These are phyloP conservation scores for Austroboletus novae-zelandiae DNA, from an alignment of 1,284 basidiomycete species.

Conservation along the genomic window DNA sequence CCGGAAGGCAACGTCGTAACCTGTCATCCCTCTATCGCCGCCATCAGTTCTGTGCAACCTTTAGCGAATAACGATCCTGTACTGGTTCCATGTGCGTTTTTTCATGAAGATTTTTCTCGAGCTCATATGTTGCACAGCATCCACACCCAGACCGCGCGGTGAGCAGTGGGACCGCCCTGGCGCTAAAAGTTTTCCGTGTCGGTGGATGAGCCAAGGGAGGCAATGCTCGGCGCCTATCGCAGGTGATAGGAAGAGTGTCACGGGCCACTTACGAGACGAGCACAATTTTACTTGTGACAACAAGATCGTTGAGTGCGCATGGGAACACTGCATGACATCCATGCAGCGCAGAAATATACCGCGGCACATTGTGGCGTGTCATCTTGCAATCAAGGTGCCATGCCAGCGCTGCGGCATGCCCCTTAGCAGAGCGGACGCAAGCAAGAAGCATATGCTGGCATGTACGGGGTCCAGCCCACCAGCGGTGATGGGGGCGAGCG, in stretches of 20 bases:
- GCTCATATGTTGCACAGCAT: conserved; percentile 16
- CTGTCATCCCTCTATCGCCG: neutral
- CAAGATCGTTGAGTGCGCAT: conserved; percentile 12
- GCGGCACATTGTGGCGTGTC: conserved; percentile 24
- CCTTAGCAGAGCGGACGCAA: conserved; percentile 27
- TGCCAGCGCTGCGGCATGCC: conserved; percentile 18
- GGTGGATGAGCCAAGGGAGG: conserved; percentile 14
- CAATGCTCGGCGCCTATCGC: conserved; percentile 17
- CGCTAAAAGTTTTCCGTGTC: conserved; percentile 15
- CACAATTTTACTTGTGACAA: conserved; percentile 25
- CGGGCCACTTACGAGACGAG: conserved; percentile 21
- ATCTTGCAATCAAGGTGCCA: conserved; percentile 23
- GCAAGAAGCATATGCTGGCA: conserved; percentile 20
- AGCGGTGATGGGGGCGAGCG: neutral
- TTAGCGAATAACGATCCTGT: neutral
- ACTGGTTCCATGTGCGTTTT: conserved; percentile 14
- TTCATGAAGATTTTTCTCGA: neutral
- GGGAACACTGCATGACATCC: conserved; percentile 13
- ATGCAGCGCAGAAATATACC: conserved; percentile 31
- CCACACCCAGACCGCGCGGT: conserved; percentile 4
- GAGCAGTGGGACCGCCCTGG: conserved; percentile 8
- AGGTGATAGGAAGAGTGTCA: conserved; percentile 21
- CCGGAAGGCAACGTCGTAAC: neutral
- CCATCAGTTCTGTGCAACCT: neutral
- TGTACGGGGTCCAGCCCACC: conserved; percentile 8